Conservation (phyloP, 176 grass and related monocot genomes). For the Tillandsia leiboldiana region DNA sequence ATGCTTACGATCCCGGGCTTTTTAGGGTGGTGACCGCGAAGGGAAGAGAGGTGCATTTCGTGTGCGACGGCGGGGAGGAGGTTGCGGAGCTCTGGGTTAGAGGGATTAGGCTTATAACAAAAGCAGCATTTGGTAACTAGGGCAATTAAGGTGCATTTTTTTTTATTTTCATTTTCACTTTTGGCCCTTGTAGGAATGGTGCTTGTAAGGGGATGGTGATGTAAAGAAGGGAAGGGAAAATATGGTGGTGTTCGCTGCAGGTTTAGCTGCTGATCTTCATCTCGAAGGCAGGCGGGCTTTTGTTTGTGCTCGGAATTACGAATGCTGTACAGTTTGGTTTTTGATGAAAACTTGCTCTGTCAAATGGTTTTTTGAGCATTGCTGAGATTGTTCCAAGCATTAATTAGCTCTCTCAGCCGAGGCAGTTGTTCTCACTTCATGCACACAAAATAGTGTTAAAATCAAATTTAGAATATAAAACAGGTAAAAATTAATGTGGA, state of each 20-base stretch:
- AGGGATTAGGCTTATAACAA: conserved; percentile 61
- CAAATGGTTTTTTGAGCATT: too few relatives aligned
- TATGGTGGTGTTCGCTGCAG: conserved; percentile 11
- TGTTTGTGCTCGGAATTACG: conserved; percentile 12
- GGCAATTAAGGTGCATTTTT: conserved; percentile 5
- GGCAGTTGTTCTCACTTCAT: too few relatives aligned
- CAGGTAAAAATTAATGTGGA: too few relatives aligned
- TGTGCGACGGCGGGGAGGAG: conserved; percentile 67
- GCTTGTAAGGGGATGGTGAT: conserved; percentile 24
- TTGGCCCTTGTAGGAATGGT: conserved; percentile 31
- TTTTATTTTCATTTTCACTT: conserved; percentile 1
- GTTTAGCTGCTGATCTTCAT: conserved; percentile 35
- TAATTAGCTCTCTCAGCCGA: too few relatives aligned
- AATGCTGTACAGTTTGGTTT: conserved; percentile 7
- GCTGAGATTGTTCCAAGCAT: too few relatives aligned
- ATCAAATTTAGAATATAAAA: too few relatives aligned
- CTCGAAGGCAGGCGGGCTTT: conserved; percentile 61
- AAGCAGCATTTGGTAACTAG: conserved; percentile 31
- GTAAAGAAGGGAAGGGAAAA: conserved; percentile 22
- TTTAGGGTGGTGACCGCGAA: conserved; percentile 72
- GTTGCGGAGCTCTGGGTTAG: conserved; percentile 81
- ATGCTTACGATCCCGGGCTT: conserved; percentile 53
- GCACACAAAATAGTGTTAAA: too few relatives aligned
- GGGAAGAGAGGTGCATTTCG: conserved; percentile 87
- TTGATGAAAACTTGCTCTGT: background rate